phyloP scores from a whole-genome alignment of 1,284 basidiomycete species.

The Leccinum pachyderme region DNA sequence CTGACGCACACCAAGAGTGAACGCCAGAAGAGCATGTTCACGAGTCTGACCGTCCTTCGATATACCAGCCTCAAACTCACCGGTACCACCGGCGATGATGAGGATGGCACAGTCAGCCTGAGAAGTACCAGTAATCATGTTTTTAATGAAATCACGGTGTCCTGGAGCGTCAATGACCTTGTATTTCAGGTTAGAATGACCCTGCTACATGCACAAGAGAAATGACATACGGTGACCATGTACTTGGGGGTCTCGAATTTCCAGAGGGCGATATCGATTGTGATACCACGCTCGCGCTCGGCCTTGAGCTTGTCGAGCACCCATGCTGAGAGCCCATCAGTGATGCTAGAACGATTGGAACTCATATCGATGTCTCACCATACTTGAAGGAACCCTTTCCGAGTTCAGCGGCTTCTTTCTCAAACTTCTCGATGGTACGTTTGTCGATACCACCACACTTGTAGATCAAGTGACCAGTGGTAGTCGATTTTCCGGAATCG shows the following conservation, averaged over 20 bases:
- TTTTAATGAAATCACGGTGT: conserved; percentile 99
- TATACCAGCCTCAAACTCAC: conserved; percentile 99
- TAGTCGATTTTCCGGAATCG: conserved; percentile 99
- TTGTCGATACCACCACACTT: conserved; percentile 99
- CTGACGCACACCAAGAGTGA: conserved; percentile 99
- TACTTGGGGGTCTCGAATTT: conserved; percentile 98
- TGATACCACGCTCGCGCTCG: conserved; percentile 99
- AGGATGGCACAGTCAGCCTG: conserved; percentile 99
- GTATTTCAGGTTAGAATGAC: conserved; percentile 7
- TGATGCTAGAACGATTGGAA: conserved; percentile 21
- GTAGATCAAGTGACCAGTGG: conserved; percentile 99
- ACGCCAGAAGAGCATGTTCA: conserved; percentile 99
- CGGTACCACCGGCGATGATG: conserved; percentile 98
- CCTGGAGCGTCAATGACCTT: conserved; percentile 98
- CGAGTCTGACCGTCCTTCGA: conserved; percentile 99
- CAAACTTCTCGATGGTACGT: conserved; percentile 99
- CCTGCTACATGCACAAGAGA: not conserved
- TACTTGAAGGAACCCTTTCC: conserved; percentile 99
- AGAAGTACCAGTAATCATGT: conserved; percentile 99
- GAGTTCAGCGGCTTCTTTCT: conserved; percentile 99
- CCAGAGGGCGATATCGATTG: conserved; percentile 99
- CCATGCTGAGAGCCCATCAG: conserved; percentile 67
- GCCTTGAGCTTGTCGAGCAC: conserved; percentile 99
- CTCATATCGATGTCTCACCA: conserved; percentile 52
- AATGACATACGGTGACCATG: conserved; percentile 74